phyloP scores from a whole-genome alignment of 2,329 filamentous ascomycete genomes.

The Stachybotrys elegans region DNA sequence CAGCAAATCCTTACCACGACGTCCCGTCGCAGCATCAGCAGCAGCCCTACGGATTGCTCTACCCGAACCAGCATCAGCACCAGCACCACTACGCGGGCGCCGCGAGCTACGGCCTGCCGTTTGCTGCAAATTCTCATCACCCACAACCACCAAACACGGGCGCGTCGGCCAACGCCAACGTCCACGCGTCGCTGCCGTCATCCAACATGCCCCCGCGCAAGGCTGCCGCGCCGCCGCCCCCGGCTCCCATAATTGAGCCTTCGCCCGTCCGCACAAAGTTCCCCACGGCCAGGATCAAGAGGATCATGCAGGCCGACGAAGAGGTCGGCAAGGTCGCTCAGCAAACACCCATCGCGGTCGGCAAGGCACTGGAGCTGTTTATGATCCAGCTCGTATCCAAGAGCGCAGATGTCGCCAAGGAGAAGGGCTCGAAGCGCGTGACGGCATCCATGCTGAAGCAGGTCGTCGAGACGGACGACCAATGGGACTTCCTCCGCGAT shows the following conservation, averaged over 20 bases:
- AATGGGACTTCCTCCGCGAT: slow-evolving; percentile 89
- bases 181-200: slow-evolving; percentile 9
- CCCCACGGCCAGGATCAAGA: slow-evolving; percentile 93
- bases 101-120: background rate
- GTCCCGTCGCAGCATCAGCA: slow-evolving; percentile 7
- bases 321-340: slow-evolving; percentile 98
- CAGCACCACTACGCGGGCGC: background rate
- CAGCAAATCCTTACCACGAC: too few relatives aligned
- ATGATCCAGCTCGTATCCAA: slow-evolving; percentile 93
- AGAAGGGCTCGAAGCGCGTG: slow-evolving; percentile 82
- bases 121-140: background rate
- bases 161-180: slow-evolving; percentile 5
- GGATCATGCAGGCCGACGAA: slow-evolving; percentile 98
- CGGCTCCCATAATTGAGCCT: slow-evolving; percentile 43
- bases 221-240: slow-evolving; percentile 25
- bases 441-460: slow-evolving; percentile 88
- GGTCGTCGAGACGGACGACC: slow-evolving; percentile 80
- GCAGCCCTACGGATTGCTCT: slow-evolving; percentile 11
- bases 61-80: slow-evolving; percentile 6
- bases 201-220: slow-evolving; percentile 29
- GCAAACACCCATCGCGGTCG: slow-evolving; percentile 92
- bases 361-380: slow-evolving; percentile 93
- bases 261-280: slow-evolving; percentile 91
- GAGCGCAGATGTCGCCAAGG: slow-evolving; percentile 76
- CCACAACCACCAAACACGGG: too few relatives aligned